Base-by-base conservation (phyloP, 2,329 filamentous ascomycete genomes). In the Exophiala mesophila region DNA sequence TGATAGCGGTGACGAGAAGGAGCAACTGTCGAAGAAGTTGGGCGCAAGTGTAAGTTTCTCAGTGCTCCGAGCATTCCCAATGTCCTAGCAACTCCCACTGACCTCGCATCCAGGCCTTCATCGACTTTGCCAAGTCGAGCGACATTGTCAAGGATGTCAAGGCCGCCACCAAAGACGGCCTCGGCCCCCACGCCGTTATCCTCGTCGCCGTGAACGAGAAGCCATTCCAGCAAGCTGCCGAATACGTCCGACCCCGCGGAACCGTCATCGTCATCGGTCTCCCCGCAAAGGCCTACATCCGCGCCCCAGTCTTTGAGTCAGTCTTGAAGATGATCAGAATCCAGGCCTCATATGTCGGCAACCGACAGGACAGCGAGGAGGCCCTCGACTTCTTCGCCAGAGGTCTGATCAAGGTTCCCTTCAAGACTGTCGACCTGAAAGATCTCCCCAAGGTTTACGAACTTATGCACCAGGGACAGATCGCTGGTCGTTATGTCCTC, bases 201-300 rank as follows among this genome's bases (percentile, higher is more conserved):
- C 74, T 96, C 32, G 79, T 96, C 47, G 89, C 90, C 49, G 88
- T 87, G 39, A 78, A 74, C 57, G 89, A 96, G 76, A 87, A 83
- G 73, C 90, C 90, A 40, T 96, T 96, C 81, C 88, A 95, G 71
- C 89, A 96, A 71, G 90, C 90, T 30, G 81, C 86, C 35, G 82
- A 76, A 66, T 95, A 96, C 67, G 83, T 95, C 50, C 85, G 90
- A 47, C 77, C 87, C 42, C 80, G 81, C 47, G 90, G 90, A 46
- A 77, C 79, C 28, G 85, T 96, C 59, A 78, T 96, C 50, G 90
- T 86, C 68, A 92, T 97, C 59, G 90, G 89, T 59, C 73, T 96
- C 18, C 90, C 90, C 4, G 83, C 85, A 26, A 75, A 82, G 52
- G 88, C 89, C 2, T 85, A 74, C 66, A 76, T 96, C 52, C 78